Evolutionary conservation across 805 yeast species (phyloP), one percentile per base, ranked within the genome.

Genomic region (Candida sakaeoensis): DNA sequence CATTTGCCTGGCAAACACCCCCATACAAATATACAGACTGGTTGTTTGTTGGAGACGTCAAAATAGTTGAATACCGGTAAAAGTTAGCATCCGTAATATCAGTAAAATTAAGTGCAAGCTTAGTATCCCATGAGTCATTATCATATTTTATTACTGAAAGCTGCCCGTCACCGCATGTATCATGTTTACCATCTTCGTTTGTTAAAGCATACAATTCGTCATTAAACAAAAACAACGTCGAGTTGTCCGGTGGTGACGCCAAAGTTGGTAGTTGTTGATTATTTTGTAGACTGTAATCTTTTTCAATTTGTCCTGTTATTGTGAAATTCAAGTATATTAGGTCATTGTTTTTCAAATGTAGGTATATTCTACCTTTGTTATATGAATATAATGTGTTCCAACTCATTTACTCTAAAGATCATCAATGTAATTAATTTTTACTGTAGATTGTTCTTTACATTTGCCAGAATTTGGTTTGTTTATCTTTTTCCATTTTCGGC

Each of bases 21-120:
- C 85, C 84, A 49, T 74, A 80, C 0, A 79, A 65, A 51, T 74
- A 80, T 0, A 79, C 50, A 2, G 70, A 59, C 13, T 60, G 54
- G 6, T 61, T 48, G 7, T 49, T 50, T 12, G 61, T 58, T 10
- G 59, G 58, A 13, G 70, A 65, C 3, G 75, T 58, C 39, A 80
- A 52, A 37, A 75, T 63, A 0, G 75, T 56, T 1, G 80, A 54
- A 6, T 55, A 58, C 8, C 52, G 48, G 35, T 65, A 67, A 40
- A 45, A 66, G 2, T 60, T 52, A 2, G 50, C 47, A 41, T 67
- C 70, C 13, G 30, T 26, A n/a, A 46, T 39, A 16, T 36, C 41
- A 28, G 42, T 36, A 41, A 52, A 34, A 16, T 40, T 25, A 13
- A 46, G 25, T 5, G 23, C 17, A 4, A 34, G 10, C 2, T 33